Evolutionary conservation across 208 protist species (phyloP).

Genomic region (Leishmania turanica): DNA sequence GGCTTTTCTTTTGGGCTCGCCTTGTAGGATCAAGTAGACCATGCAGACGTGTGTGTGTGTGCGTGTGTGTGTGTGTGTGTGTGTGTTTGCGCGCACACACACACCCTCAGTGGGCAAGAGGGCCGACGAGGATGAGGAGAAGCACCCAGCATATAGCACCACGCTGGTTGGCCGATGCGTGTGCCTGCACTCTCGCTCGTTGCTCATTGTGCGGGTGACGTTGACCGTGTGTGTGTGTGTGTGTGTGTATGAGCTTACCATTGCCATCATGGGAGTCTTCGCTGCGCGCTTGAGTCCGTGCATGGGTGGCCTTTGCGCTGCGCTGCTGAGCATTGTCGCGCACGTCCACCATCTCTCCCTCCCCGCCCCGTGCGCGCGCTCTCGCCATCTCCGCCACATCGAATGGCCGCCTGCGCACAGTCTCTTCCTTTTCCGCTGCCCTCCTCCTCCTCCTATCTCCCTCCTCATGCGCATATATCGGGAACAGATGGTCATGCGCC

Average conservation of each 20-base stretch:
- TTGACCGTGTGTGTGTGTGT: background rate
- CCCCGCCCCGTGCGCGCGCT: background rate
- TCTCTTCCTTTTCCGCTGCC: background rate
- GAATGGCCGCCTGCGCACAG: background rate
- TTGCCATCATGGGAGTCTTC: background rate
- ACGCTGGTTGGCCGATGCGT: background rate
- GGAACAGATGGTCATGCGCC: conserved; percentile 1
- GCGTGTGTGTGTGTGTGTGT: background rate
- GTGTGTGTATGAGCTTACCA: background rate
- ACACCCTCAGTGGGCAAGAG: background rate
- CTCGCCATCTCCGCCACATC: background rate
- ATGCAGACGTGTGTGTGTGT: background rate
- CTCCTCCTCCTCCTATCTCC: background rate
- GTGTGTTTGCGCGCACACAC: background rate
- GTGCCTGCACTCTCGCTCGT: background rate
- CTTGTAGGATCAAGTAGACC: background rate
- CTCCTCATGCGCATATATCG: background rate
- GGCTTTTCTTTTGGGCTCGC: background rate
- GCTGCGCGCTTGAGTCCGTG: background rate
- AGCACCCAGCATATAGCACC: background rate
- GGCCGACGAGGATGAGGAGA: background rate
- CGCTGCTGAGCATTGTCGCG: background rate
- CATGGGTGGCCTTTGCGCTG: background rate
- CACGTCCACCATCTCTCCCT: background rate
- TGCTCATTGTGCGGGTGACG: too few relatives aligned